phyloP scores from a whole-genome alignment of 73 alveolate species.

The Paraurostyla sp. region DNA sequence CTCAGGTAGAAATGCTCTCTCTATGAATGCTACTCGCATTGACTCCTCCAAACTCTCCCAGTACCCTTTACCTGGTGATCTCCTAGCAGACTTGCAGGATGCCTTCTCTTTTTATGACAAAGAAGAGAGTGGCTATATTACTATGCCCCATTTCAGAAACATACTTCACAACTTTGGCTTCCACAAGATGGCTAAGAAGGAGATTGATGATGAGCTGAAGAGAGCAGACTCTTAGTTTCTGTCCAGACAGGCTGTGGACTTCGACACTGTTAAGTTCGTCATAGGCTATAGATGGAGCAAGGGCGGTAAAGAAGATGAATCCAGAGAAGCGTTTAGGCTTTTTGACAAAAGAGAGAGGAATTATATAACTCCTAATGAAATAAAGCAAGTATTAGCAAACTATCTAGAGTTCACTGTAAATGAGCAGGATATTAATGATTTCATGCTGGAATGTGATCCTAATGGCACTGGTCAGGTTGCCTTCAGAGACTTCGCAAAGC shows the following conservation, averaged over 20 bases:
- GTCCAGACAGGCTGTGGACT: conserved; percentile 48
- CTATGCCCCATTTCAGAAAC: conserved; percentile 69
- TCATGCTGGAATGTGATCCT: conserved; percentile 61
- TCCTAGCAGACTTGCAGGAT: conserved; percentile 69
- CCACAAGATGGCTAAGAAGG: conserved; percentile 70
- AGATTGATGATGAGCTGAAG: conserved; percentile 76
- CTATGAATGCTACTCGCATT: not conserved
- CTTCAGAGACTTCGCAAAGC: conserved; percentile 59
- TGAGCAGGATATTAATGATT: conserved; percentile 66
- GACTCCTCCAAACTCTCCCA: conserved; percentile 8
- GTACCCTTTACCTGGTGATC: conserved; percentile 71
- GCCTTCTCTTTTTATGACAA: conserved; percentile 75
- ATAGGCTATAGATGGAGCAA: conserved; percentile 64
- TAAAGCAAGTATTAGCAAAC: conserved; percentile 50
- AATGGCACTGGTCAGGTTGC: conserved; percentile 60
- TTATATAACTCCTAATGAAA: conserved; percentile 55
- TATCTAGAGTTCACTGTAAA: conserved; percentile 67
- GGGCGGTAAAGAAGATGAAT: conserved; percentile 78
- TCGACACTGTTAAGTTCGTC: conserved; percentile 54
- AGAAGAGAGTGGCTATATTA: conserved; percentile 49
- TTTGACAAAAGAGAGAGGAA: conserved; percentile 72
- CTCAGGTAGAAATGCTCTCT: not conserved
- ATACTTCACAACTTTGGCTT: conserved; percentile 77
- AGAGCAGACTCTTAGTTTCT: conserved; percentile 61
- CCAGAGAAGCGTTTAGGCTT: conserved; percentile 62